Percentiles rank a stretch among this genome's conserved stretches.
Conservation (phyloP, 108 stramenopile species). For the Skeletonema costatum region DNA sequence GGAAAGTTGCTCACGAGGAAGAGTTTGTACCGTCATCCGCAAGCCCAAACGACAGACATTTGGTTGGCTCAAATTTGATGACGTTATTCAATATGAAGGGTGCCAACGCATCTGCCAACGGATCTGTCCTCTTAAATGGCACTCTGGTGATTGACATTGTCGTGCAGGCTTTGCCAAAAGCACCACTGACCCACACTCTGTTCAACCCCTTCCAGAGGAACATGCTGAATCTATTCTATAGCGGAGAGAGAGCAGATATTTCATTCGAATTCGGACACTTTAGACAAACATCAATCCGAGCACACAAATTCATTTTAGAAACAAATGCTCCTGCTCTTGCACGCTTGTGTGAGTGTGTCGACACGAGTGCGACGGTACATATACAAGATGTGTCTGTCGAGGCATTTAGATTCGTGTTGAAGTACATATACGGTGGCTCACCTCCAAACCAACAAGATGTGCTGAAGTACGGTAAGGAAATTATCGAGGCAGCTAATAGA, state of each 20-base stretch:
- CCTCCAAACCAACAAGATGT: neutral
- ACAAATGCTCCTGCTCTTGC: neutral
- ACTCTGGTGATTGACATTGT: neutral
- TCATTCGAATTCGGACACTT: neutral
- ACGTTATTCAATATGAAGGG: neutral
- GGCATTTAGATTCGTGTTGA: neutral
- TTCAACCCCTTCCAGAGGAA: neutral
- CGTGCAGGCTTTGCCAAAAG: neutral
- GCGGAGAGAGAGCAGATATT: neutral
- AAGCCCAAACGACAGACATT: neutral
- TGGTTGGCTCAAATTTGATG: neutral
- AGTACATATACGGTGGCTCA: conserved; percentile 2
- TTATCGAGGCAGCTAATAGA: conserved; percentile 3
- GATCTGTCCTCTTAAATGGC: neutral
- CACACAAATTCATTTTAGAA: neutral
- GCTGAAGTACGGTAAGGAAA: neutral
- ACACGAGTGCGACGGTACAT: neutral
- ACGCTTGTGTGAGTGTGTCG: neutral
- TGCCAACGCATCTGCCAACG: neutral
- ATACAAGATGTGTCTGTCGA: neutral
- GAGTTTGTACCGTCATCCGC: neutral
- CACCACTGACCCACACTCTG: neutral
- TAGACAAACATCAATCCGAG: neutral
- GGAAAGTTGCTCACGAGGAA: neutral
- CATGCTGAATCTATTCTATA: neutral